Conservation (phyloP, 2,329 filamentous ascomycete species). For the Exophiala calicioides region DNA sequence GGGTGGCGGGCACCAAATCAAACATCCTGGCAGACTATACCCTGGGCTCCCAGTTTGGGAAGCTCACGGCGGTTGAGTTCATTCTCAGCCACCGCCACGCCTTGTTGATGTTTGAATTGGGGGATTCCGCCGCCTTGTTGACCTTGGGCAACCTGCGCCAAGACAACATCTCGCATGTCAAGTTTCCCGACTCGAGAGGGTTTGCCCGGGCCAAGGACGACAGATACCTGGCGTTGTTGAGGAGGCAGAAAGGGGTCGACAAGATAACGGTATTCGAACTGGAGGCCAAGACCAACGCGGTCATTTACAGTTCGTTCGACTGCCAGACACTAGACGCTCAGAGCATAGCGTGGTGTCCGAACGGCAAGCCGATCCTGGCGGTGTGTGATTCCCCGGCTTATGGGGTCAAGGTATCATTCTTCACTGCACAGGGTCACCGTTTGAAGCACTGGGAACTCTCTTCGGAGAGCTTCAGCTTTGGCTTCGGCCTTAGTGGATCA, state of each 20-base stretch:
- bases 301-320: slow-evolving; percentile 24
- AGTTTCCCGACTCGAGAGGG: slow-evolving; percentile 23
- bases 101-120: slow-evolving; percentile 26
- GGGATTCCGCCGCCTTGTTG: slow-evolving; percentile 21
- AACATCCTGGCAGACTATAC: slow-evolving; percentile 27
- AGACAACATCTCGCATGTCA: slow-evolving; percentile 26
- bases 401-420: slow-evolving; percentile 27
- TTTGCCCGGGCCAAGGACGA: slow-evolving; percentile 13
- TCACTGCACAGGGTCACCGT: slow-evolving; percentile 27
- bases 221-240: slow-evolving; percentile 21
- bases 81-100: slow-evolving; percentile 27
- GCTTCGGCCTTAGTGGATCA: background rate
- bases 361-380: slow-evolving; percentile 20
- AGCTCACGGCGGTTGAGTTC: slow-evolving; percentile 24
- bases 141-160: slow-evolving; percentile 24
- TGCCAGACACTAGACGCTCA: slow-evolving; percentile 27
- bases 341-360: slow-evolving; percentile 26
- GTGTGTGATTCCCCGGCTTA: slow-evolving; percentile 26
- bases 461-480: slow-evolving; percentile 5
- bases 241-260: slow-evolving; percentile 25
- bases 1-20: slow-evolving; percentile 4
- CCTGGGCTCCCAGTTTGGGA: slow-evolving; percentile 25
- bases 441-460: slow-evolving; percentile 27
- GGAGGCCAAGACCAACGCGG: slow-evolving; percentile 3
- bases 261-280: slow-evolving; percentile 23